These are phyloP conservation scores for Moesziomyces globuligerus DNA, from an alignment of 1,284 basidiomycete genomes.

Conservation along the genomic window DNA sequence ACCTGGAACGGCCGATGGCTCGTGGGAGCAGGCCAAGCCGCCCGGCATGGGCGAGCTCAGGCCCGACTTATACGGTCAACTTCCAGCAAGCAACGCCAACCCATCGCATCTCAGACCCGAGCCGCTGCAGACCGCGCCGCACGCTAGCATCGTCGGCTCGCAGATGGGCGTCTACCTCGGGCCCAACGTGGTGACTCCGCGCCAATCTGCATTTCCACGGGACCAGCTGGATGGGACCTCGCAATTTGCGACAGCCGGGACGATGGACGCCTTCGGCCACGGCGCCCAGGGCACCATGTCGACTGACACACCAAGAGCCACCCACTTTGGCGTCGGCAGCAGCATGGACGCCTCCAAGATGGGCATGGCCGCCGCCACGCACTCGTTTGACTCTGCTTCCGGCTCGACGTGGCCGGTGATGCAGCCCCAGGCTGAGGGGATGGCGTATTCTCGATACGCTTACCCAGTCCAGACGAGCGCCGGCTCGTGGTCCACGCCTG, in stretches of 20 bases:
- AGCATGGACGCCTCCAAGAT: slow-evolving; percentile 17
- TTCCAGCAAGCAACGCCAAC: not conserved
- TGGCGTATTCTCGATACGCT: slow-evolving; percentile 22
- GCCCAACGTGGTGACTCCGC: slow-evolving; percentile 31
- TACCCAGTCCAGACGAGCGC: slow-evolving; percentile 21
- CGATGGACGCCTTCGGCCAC: slow-evolving; percentile 22
- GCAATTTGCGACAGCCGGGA: slow-evolving; percentile 7
- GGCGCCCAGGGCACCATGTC: slow-evolving; percentile 8
- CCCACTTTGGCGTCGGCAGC: slow-evolving; percentile 20
- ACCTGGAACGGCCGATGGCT: slow-evolving; percentile 26
- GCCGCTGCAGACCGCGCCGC: slow-evolving; percentile 18
- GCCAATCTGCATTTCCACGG: slow-evolving; percentile 26
- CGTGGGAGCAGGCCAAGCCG: slow-evolving; percentile 27
- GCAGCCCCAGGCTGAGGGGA: slow-evolving; percentile 19
- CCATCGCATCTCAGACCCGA: slow-evolving; percentile 25
- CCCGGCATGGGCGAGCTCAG: slow-evolving; percentile 20
- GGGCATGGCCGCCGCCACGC: slow-evolving; percentile 9
- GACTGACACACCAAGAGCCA: slow-evolving; percentile 23
- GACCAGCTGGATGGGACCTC: slow-evolving; percentile 20
- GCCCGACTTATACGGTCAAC: slow-evolving; percentile 24
- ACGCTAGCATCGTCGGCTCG: slow-evolving; percentile 5
- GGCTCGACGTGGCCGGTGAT: slow-evolving; percentile 11
- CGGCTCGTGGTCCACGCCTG: slow-evolving; percentile 17
- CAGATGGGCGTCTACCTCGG: slow-evolving; percentile 17
- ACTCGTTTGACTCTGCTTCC: slow-evolving; percentile 15